A percentile compares a stretch with the other conserved stretches of the same genome.
These are phyloP conservation scores for Amoebophrya sp. DNA, from an alignment of 169 alveolate genomes.

Conservation along the genomic window DNA sequence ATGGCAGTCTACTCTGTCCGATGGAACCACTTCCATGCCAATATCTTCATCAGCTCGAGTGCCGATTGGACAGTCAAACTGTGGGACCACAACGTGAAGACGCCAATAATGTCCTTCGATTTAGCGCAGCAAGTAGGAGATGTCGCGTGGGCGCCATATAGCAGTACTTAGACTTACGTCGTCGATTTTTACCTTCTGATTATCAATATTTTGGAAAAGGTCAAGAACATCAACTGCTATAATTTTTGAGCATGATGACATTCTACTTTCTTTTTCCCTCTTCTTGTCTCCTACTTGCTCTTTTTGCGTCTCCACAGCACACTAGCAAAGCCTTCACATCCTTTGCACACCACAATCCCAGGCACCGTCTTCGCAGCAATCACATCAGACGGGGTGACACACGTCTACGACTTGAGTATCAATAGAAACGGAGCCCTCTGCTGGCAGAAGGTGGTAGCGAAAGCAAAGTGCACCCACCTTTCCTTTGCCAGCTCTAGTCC, in stretches of 20 bases:
- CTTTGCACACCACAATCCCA: too few species aligned
- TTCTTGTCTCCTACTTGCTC: too few species aligned
- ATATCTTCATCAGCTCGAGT: slow-evolving; percentile 79
- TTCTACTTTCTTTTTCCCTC: too few species aligned
- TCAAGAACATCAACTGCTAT: too few species aligned
- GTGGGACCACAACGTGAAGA: slow-evolving; percentile 76
- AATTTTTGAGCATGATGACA: too few species aligned
- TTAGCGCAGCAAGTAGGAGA: slow-evolving; percentile 77
- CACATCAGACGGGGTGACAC: slow-evolving; percentile 64
- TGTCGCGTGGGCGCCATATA: slow-evolving; percentile 88
- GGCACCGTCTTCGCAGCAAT: slow-evolving; percentile 79
- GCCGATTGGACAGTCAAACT: slow-evolving; percentile 92
- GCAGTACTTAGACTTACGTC: slow-evolving; percentile 66
- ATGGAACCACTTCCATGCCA: slow-evolving; percentile 85
- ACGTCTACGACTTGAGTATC: slow-evolving; percentile 39
- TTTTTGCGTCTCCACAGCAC: too few species aligned
- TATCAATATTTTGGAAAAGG: too few species aligned
- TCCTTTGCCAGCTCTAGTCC: slow-evolving; percentile 72
- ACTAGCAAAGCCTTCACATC: too few species aligned
- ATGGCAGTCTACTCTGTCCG: slow-evolving; percentile 82
- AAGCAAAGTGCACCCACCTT: slow-evolving; percentile 71
- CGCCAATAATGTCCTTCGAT: slow-evolving; percentile 77
- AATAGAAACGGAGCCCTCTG: slow-evolving; percentile 45
- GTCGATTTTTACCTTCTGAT: too few species aligned
- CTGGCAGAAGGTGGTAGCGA: slow-evolving; percentile 56